Conservation (phyloP, 768 basidiomycete species). For the Naganishia friedmannii region DNA sequence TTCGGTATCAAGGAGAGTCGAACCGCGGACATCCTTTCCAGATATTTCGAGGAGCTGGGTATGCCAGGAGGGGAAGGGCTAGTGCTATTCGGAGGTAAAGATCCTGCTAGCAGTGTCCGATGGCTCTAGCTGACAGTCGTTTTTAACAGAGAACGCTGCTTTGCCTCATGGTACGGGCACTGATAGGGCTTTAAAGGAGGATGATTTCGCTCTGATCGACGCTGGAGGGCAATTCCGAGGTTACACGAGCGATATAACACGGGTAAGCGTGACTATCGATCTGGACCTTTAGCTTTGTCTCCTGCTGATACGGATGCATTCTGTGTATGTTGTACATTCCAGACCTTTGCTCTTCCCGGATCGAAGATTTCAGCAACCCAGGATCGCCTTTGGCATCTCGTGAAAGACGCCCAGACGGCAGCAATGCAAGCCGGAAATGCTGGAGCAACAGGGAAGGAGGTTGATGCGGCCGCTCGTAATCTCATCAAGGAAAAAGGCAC, state of each 20-base stretch:
- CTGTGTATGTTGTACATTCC: neutral
- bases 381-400: slow-evolving; percentile 63
- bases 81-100: slow-evolving; percentile 74
- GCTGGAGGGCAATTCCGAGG: slow-evolving; percentile 68
- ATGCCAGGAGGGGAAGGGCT: slow-evolving; percentile 62
- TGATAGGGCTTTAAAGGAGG: slow-evolving; percentile 59
- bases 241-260: slow-evolving; percentile 73
- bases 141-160: slow-evolving; percentile 69
- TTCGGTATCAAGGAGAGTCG: slow-evolving; percentile 75
- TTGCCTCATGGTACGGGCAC: slow-evolving; percentile 78
- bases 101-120: neutral
- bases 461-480: slow-evolving; percentile 65
- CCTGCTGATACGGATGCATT: neutral
- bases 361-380: slow-evolving; percentile 61
- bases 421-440: slow-evolving; percentile 58
- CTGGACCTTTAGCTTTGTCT: neutral
- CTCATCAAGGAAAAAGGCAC: slow-evolving; percentile 51
- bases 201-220: slow-evolving; percentile 74
- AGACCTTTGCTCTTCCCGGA: slow-evolving; percentile 66
- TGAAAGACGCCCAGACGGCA: slow-evolving; percentile 63
- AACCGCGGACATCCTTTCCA: slow-evolving; percentile 61
- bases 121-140: neutral
- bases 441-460: slow-evolving; percentile 58
- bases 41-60: slow-evolving; percentile 62
- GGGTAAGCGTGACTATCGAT: slow-evolving; percentile 56